Percentiles rank a stretch among this genome's conserved stretches.
phyloP scores from a whole-genome alignment of 2,329 filamentous ascomycete genomes.

The Alternaria angustiovoidea region DNA sequence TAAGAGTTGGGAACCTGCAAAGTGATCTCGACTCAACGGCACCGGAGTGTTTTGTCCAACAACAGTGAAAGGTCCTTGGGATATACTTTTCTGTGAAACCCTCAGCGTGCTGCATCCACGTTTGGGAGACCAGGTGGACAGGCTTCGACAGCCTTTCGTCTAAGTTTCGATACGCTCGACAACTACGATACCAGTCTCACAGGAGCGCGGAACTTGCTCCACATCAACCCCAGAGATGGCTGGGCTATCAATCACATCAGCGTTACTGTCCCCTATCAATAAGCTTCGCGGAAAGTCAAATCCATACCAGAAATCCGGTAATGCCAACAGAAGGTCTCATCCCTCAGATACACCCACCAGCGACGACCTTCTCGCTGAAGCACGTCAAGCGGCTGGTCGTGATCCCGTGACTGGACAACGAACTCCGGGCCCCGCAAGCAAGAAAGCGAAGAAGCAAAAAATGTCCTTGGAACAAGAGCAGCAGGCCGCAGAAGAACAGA shows the following conservation, averaged over 20 bases:
- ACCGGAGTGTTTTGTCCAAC: not conserved
- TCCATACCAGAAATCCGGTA: slow-evolving; percentile 8
- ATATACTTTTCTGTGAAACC: not conserved
- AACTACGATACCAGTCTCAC: not conserved
- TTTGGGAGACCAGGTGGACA: too few relatives aligned
- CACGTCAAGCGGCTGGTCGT: slow-evolving; percentile 24
- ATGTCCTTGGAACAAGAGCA: not conserved
- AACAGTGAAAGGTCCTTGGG: not conserved
- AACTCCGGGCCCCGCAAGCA: not conserved
- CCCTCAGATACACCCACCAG: not conserved
- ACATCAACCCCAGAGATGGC: not conserved
- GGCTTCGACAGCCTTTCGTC: not conserved
- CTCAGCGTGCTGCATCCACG: not conserved
- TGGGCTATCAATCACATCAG: slow-evolving; percentile 8
- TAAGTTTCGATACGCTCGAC: not conserved
- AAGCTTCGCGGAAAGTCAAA: slow-evolving; percentile 14
- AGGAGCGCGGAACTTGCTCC: not conserved
- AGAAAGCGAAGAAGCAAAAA: not conserved
- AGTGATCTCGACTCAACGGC: not conserved
- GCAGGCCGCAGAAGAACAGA: slow-evolving; percentile 6
- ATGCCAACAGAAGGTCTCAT: not conserved
- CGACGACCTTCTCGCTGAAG: slow-evolving; percentile 31
- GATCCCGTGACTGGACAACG: slow-evolving; percentile 30
- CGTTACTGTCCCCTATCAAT: slow-evolving; percentile 1
- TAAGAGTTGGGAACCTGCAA: not conserved